Base-by-base conservation (phyloP, 2,329 filamentous ascomycete genomes). In the Alternaria triticina region DNA sequence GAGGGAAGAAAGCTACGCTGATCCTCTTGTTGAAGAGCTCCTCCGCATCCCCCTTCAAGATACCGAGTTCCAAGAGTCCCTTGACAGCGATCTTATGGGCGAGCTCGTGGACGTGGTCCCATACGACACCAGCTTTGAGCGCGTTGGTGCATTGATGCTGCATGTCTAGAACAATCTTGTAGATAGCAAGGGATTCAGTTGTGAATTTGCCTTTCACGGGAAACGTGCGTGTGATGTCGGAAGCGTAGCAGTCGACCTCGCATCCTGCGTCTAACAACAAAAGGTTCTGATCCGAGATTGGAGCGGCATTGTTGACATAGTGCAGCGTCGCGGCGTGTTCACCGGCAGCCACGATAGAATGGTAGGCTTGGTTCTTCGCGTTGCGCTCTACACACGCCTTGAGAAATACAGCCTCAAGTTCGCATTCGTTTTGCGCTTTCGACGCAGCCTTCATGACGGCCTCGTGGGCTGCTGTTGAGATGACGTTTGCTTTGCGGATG, bases 141-240 rank as follows among this genome's bases (percentile, higher is more conserved):
- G 89, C 85, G 4, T 83, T 86, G 68, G 92, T 95, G 74, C 89
- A 92, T 66, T 92, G 89, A 30, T 88, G 85, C 80, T 97, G 94
- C 94, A 97, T 98, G 72, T 89, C 86, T 50, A 94, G 86, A 0
- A 97, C 95, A 43, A 96, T 89, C 67, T 91, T 87, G 82, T 97
- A 97, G 65, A 96, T 91, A 5, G 68, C 74, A 2, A 70, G 67
- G 49, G 71, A 77, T 65, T 82, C 80, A 17, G 66, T 73, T 59
- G 74, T 82, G 80, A 81, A 85, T 68, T 67, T 89, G 85, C 70
- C 89, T 5, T 83, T 87, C 70, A 97, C 89, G 2, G 95, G 95
- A 76, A 97, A 97, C 0, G 93, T 95, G 54, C 95, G 88, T 1
- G 94, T 97, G 83, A 95, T 85, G 67, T 90, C 87, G 17, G 83